A percentile compares a stretch with the other conserved stretches of the same genome.
Conservation (phyloP, 805 yeast species). For the Lipomyces lipofer region DNA sequence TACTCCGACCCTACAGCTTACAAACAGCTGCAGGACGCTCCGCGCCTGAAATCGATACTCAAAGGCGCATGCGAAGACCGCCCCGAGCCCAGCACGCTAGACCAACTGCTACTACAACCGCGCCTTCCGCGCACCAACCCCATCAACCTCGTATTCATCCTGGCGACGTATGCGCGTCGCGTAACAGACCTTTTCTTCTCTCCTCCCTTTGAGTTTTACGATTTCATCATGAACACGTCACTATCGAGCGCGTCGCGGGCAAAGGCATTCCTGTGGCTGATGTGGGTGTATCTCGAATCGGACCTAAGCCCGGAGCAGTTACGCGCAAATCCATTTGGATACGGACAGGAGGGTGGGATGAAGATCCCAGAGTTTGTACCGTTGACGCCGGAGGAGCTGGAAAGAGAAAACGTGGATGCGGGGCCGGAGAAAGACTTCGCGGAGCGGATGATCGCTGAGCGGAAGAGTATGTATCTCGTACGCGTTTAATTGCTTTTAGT, state of each 20-base stretch:
- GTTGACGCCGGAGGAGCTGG: constrained; percentile 37
- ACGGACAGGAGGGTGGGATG: constrained; percentile 40
- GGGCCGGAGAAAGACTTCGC: constrained; percentile 49
- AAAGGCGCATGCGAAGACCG: constrained; percentile 82
- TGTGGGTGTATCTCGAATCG: constrained; percentile 80
- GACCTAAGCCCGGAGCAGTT: constrained; percentile 55
- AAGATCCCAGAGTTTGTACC: constrained; percentile 44
- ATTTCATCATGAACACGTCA: constrained; percentile 64
- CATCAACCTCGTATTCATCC: constrained; percentile 69
- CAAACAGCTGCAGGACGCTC: constrained; percentile 91
- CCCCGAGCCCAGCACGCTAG: constrained; percentile 49
- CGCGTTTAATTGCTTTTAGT: no score
- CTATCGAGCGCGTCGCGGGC: constrained; percentile 69
- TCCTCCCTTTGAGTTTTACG: constrained; percentile 57
- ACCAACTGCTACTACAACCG: constrained; percentile 46
- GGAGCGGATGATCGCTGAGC: constrained; percentile 39
- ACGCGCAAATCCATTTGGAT: constrained; percentile 58
- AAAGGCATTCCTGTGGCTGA: constrained; percentile 74
- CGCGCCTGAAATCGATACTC: constrained; percentile 82
- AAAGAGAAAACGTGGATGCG: constrained; percentile 47
- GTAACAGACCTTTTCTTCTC: constrained; percentile 47
- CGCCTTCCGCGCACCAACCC: constrained; percentile 57
- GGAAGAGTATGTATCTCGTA: constrained; percentile 17
- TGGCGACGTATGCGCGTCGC: constrained; percentile 62
- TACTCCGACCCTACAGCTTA: constrained; percentile 56